These are phyloP conservation scores for Rhodotorula sp. DNA, from an alignment of 1,284 basidiomycete species.

Conservation along the genomic window DNA sequence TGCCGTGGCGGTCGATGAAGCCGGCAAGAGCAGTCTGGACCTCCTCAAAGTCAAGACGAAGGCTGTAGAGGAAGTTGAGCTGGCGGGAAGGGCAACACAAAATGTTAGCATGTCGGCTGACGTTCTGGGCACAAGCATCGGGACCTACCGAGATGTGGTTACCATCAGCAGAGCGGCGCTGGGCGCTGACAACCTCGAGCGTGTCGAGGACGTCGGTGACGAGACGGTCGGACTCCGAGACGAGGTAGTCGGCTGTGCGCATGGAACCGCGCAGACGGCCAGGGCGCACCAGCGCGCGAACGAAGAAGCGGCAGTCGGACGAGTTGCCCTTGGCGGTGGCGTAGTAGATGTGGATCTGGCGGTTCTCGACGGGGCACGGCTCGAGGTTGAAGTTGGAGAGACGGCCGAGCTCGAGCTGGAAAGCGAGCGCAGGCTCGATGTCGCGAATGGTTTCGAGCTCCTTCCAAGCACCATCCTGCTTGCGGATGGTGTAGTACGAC, in stretches of 20 bases:
- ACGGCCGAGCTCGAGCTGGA: conserved; percentile 95
- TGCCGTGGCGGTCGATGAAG: conserved; percentile 97
- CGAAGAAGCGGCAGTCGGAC: conserved; percentile 95
- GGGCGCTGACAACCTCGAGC: conserved; percentile 83
- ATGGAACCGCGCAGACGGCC: conserved; percentile 87
- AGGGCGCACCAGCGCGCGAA: conserved; percentile 92
- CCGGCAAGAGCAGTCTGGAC: conserved; percentile 92
- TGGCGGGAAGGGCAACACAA: neutral
- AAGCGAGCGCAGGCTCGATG: conserved; percentile 96
- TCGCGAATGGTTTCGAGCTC: conserved; percentile 97
- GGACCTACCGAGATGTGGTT: conserved; percentile 45
- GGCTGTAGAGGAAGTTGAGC: conserved; percentile 68
- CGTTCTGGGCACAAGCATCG: neutral
- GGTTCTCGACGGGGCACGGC: conserved; percentile 87
- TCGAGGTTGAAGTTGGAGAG: conserved; percentile 96
- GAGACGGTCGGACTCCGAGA: conserved; percentile 95
- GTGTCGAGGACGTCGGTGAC: conserved; percentile 93
- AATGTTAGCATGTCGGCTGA: conserved; percentile 4
- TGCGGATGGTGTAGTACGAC: conserved; percentile 88
- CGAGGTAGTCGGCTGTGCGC: conserved; percentile 92
- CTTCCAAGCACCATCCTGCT: conserved; percentile 71
- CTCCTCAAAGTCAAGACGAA: conserved; percentile 91
- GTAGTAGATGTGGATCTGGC: conserved; percentile 92
- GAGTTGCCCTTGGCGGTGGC: conserved; percentile 93
- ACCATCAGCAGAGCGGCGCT: conserved; percentile 64